These are phyloP conservation scores for Botryotinia globosa DNA, from an alignment of 2,329 filamentous ascomycete genomes.

Conservation along the genomic window DNA sequence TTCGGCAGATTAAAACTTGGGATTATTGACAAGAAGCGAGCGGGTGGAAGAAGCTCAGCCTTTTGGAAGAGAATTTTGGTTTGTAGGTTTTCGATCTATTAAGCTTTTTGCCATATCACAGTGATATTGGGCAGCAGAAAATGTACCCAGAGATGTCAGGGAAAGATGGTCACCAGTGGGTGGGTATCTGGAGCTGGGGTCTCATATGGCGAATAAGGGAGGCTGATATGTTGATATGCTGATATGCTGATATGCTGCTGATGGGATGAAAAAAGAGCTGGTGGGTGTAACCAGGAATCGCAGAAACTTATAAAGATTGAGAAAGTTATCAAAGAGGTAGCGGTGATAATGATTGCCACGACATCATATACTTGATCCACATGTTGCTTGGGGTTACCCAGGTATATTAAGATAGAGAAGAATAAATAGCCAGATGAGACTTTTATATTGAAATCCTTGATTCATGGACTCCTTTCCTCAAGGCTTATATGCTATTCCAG, in stretches of 20 bases:
- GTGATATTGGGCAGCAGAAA: not conserved
- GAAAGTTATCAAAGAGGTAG: not conserved
- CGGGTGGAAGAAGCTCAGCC: not conserved
- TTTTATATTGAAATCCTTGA: not conserved
- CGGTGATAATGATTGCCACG: slow-evolving; percentile 12
- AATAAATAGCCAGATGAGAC: not conserved
- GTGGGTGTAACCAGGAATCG: not conserved
- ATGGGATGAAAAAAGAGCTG: not conserved
- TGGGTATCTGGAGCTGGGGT: slow-evolving; percentile 10
- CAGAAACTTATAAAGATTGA: not conserved
- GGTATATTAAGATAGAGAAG: not conserved
- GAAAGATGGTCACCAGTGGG: no score
- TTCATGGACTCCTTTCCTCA: not conserved
- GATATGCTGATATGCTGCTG: not conserved
- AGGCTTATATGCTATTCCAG: not conserved
- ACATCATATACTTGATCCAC: slow-evolving; percentile 17
- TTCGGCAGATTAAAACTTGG: not conserved
- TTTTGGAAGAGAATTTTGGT: not conserved
- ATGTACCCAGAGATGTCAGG: not conserved
- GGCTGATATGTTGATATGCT: not conserved
- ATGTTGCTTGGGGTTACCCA: not conserved
- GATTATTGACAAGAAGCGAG: not conserved
- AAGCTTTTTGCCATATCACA: not conserved
- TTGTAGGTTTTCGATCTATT: not conserved
- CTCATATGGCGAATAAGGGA: not conserved